phyloP scores from a whole-genome alignment of 768 basidiomycete genomes.

The Cystobasidium tubakii region DNA sequence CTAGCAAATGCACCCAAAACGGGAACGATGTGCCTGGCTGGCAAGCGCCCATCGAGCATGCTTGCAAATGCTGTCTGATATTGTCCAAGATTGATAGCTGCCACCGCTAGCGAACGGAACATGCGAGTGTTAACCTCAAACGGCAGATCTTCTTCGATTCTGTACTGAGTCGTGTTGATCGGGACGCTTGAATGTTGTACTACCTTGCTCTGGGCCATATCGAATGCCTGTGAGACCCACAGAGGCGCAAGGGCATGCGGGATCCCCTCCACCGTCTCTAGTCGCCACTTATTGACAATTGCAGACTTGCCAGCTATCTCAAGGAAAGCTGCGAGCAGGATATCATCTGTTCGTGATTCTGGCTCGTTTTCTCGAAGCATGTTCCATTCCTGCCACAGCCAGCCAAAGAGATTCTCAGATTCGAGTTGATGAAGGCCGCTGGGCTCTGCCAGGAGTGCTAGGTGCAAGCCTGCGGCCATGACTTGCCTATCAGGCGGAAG shows the following conservation, averaged over 20 bases:
- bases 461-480: not conserved
- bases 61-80: not conserved
- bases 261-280: not conserved
- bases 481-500: constrained; percentile 5
- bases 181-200: not conserved
- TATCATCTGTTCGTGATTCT: not conserved
- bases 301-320: not conserved
- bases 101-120: not conserved
- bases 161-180: not conserved
- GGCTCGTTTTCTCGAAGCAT: not conserved
- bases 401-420: not conserved
- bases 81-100: not conserved
- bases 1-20: not conserved
- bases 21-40: not conserved
- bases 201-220: not conserved
- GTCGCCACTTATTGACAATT: not conserved
- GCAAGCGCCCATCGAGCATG: not conserved
- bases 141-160: not conserved
- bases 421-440: not conserved
- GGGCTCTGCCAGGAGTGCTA: not conserved
- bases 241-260: not conserved
- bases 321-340: constrained; percentile 4
- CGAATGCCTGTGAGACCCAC: not conserved
- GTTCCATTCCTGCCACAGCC: constrained; percentile 15
- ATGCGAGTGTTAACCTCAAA: not conserved